These are phyloP conservation scores for Talaromyces albobiverticillius DNA, from an alignment of 2,329 filamentous ascomycete genomes.

Conservation along the genomic window DNA sequence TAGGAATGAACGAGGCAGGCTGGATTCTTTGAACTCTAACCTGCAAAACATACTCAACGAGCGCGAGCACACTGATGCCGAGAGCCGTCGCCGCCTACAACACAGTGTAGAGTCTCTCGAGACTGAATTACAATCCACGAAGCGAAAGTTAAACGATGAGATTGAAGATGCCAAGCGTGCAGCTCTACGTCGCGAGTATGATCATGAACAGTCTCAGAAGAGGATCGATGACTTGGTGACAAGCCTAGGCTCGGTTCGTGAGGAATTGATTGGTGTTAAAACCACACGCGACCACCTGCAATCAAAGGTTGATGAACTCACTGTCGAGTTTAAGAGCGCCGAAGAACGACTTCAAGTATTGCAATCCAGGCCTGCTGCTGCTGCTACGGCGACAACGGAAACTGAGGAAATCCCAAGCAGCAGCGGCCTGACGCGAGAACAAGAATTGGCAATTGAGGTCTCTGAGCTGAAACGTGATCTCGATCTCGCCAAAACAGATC, in stretches of 20 bases:
- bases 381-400: slow-evolving; percentile 36
- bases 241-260: slow-evolving; percentile 74
- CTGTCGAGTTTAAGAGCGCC: slow-evolving; percentile 80
- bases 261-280: slow-evolving; percentile 82
- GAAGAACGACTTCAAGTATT: slow-evolving; percentile 82
- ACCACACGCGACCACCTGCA: slow-evolving; percentile 88
- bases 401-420: slow-evolving; percentile 31
- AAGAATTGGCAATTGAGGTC: slow-evolving; percentile 79
- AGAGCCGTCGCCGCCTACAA: slow-evolving; percentile 77
- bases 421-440: slow-evolving; percentile 62
- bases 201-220: slow-evolving; percentile 82
- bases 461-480: slow-evolving; percentile 84
- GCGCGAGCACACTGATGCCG: slow-evolving; percentile 78
- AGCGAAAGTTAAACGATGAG: slow-evolving; percentile 80
- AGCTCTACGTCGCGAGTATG: slow-evolving; percentile 81
- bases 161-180: slow-evolving; percentile 80
- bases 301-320: slow-evolving; percentile 80
- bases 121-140: slow-evolving; percentile 70
- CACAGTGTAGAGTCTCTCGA: slow-evolving; percentile 75
- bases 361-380: slow-evolving; percentile 69
- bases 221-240: slow-evolving; percentile 87
- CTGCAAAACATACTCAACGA: slow-evolving; percentile 91
- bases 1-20: slow-evolving; percentile 76
- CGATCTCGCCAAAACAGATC: slow-evolving; percentile 73
- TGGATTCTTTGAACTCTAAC: slow-evolving; percentile 78